Conservation (phyloP, 1,139 yeast species). For the Nadsonia commutata region DNA sequence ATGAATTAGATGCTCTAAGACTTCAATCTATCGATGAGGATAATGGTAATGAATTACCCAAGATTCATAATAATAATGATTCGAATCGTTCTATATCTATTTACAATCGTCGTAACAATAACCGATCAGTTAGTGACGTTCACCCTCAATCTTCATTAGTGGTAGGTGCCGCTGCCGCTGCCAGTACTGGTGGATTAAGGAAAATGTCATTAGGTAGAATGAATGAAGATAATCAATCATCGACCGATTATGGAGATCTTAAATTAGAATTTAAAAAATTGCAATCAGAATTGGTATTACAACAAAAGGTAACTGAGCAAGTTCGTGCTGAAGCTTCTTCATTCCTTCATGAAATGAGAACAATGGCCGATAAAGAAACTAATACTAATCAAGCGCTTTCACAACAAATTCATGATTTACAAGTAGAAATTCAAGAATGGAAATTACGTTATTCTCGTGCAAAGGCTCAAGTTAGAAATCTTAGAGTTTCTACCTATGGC, state of each 20-base stretch:
- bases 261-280: conserved; percentile 6
- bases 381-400: conserved; percentile 15
- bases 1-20: background rate
- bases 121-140: background rate
- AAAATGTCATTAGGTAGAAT: background rate
- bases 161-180: background rate
- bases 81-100: no score
- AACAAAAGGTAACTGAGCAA: conserved; percentile 25
- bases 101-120: background rate
- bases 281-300: conserved; percentile 20
- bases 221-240: background rate
- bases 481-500: conserved; percentile 17
- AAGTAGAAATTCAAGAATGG: conserved; percentile 25
- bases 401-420: conserved; percentile 18
- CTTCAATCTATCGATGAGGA: no score
- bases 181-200: no score
- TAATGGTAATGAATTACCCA: background rate
- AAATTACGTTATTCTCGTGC: conserved; percentile 21
- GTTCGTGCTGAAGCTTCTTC: conserved; percentile 28
- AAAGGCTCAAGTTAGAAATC: conserved; percentile 19
- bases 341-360: conserved; percentile 27
- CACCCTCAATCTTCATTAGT: background rate
- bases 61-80: background rate
- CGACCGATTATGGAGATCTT: background rate
- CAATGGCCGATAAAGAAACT: conserved; percentile 21